Base-by-base conservation (phyloP, 2,329 filamentous ascomycete genomes). In the Bipolaris cookei region DNA sequence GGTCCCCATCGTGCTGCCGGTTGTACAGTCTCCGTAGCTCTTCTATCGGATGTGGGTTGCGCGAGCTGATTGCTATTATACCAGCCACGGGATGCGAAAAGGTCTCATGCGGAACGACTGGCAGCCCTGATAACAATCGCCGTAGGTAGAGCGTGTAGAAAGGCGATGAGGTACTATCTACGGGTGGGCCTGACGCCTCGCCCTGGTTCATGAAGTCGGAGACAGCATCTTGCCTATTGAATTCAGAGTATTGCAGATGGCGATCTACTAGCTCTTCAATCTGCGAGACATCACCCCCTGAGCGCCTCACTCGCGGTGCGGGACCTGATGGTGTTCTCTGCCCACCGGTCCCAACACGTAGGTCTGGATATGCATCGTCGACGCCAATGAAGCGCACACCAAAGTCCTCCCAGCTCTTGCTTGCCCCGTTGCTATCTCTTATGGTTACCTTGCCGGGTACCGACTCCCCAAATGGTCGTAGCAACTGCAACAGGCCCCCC, bases 61-160 rank as follows among this genome's bases (percentile, higher is more conserved):
- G 86, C 8, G 95, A 98, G 75, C 92, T 98, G 70, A 98, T 97
- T 23, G 92, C 92, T 74, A 98, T 94, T 38, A 99, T 87, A 70
- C 92, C 94, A 5, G 94, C 93, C 20, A 98, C 94, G 0, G 96
- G 95, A 74, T 99, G 95, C 4, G 90, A 86, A 76, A 98, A 97
- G 0, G 95, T 95, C 78, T 99, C 95, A 68, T 97, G 92, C 0
- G 92, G 88, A 3, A 89, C 86, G 42, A 96, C 79, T 1, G 91
- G 86, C 38, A 94, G 80, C 13, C 90, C 89, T 0, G 92, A 97
- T 7, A 99, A 80, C 37, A 99, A 76, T 48, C 93, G 87, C 28
- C 92, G 87, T 44, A 99, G 78, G 73, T 96, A 98, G 6, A 97
- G 79, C 34, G 89, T 86, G 76, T 96, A 96, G 74, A 96, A 92